These are phyloP conservation scores for Dalbergia oliveri DNA, from an alignment of 306 rosid genomes.

Conservation along the genomic window DNA sequence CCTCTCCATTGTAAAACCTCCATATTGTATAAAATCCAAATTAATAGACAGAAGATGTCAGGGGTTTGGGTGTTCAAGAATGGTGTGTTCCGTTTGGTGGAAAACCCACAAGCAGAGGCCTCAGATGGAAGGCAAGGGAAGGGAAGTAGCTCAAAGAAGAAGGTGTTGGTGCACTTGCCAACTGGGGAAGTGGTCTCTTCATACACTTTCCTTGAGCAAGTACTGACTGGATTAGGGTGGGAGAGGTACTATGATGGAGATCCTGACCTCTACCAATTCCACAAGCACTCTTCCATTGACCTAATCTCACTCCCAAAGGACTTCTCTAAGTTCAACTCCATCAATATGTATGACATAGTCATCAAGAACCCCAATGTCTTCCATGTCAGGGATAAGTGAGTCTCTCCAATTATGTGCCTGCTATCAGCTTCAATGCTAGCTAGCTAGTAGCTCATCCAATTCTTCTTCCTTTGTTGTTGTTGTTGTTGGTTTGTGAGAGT, in stretches of 20 bases:
- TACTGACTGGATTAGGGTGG: slow-evolving; percentile 82
- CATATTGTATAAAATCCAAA: background rate
- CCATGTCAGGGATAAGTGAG: slow-evolving; percentile 80
- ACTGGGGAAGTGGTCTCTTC: slow-evolving; percentile 71
- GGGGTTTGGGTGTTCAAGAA: slow-evolving; percentile 91
- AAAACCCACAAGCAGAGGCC: slow-evolving; percentile 71
- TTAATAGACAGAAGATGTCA: slow-evolving; percentile 55
- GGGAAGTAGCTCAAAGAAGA: slow-evolving; percentile 54
- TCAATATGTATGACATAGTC: slow-evolving; percentile 93
- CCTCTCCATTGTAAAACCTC: background rate
- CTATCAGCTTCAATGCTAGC: background rate
- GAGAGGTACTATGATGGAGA: slow-evolving; percentile 94
- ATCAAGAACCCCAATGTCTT: slow-evolving; percentile 83
- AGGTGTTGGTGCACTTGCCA: slow-evolving; percentile 79
- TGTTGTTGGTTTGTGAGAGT: background rate
- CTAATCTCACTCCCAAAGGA: slow-evolving; percentile 88
- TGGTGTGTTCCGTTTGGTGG: slow-evolving; percentile 76
- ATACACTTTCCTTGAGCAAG: slow-evolving; percentile 68
- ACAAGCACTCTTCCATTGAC: slow-evolving; percentile 86
- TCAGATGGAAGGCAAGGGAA: slow-evolving; percentile 58
- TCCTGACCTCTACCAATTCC: slow-evolving; percentile 85
- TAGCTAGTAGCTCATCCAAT: slow-evolving; percentile 19
- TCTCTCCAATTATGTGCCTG: background rate
- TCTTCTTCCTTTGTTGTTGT: background rate
- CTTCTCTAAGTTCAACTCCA: slow-evolving; percentile 80